These are phyloP conservation scores for Cladosporium austrohemisphaericum DNA, from an alignment of 2,329 filamentous ascomycete species.

Conservation along the genomic window DNA sequence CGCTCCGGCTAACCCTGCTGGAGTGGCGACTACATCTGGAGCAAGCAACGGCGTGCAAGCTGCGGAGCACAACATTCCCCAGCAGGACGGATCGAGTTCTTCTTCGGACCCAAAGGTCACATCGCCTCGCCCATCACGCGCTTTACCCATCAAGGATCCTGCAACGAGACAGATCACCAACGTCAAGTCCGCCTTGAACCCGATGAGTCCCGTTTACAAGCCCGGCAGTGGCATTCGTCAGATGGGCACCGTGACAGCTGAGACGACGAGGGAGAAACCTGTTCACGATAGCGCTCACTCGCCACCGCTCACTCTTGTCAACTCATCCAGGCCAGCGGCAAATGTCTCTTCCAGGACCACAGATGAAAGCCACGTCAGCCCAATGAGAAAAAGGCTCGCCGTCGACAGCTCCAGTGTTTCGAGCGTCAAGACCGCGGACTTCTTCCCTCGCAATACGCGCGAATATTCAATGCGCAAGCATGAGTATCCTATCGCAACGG, in stretches of 20 bases:
- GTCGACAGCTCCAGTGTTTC: slow-evolving; percentile 33
- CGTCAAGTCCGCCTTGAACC: slow-evolving; percentile 33
- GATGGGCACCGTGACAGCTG: not conserved
- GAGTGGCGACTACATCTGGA: not conserved
- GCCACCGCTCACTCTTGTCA: not conserved
- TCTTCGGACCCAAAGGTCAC: slow-evolving; percentile 20
- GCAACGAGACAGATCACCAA: slow-evolving; percentile 22
- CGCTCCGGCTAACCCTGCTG: not conserved
- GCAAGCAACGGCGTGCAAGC: not conserved
- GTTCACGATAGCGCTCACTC: not conserved
- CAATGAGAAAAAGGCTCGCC: slow-evolving; percentile 21
- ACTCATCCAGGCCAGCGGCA: not conserved
- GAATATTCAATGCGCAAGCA: slow-evolving; percentile 36
- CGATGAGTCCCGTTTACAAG: slow-evolving; percentile 38
- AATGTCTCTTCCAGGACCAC: not conserved
- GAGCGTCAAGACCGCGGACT: slow-evolving; percentile 37
- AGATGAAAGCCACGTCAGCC: slow-evolving; percentile 14
- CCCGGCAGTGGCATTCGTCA: slow-evolving; percentile 22
- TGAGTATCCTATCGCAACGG: slow-evolving; percentile 22
- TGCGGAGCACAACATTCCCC: slow-evolving; percentile 18
- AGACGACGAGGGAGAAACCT: not conserved
- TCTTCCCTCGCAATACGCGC: slow-evolving; percentile 37
- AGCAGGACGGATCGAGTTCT: slow-evolving; percentile 27
- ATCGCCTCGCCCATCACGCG: slow-evolving; percentile 27
- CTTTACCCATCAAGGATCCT: slow-evolving; percentile 34